A percentile compares a stretch with the other conserved stretches of the same genome.
Evolutionary conservation across 108 stramenopile species (phyloP).

Genomic region (Cyclotella atomus): DNA sequence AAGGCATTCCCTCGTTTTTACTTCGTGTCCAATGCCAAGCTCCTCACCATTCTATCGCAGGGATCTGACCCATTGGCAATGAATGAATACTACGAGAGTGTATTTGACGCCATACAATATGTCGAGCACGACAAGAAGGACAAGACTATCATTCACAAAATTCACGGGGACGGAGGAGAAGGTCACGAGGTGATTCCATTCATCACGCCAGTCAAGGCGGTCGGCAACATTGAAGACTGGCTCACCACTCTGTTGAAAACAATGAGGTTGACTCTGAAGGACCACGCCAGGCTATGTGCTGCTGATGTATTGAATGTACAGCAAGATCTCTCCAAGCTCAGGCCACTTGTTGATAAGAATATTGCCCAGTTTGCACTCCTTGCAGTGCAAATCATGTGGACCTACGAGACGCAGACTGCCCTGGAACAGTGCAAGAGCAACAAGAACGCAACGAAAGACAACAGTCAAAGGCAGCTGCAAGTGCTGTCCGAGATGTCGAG

Average conservation of each 20-base stretch:
- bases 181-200: constrained; percentile 83
- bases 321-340: constrained; percentile 67
- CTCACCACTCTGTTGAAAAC: constrained; percentile 76
- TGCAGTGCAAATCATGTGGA: constrained; percentile 91
- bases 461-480: constrained; percentile 69
- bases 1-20: constrained; percentile 94
- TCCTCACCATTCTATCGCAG: constrained; percentile 89
- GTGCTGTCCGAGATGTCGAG: constrained; percentile 76
- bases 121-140: constrained; percentile 91
- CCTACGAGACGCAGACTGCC: constrained; percentile 81
- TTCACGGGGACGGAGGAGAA: constrained; percentile 74
- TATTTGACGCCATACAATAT: constrained; percentile 86
- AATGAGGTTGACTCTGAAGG: constrained; percentile 86
- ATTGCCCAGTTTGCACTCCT: constrained; percentile 91
- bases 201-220: constrained; percentile 71
- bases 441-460: constrained; percentile 87
- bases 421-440: constrained; percentile 82
- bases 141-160: constrained; percentile 80
- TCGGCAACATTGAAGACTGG: constrained; percentile 95
- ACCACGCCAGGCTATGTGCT: constrained; percentile 70
- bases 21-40: constrained; percentile 90
- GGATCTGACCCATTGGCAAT: constrained; percentile 92
- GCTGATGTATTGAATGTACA: constrained; percentile 61
- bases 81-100: constrained; percentile 94
- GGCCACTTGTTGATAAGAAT: constrained; percentile 78